Percentiles rank a stretch among this genome's conserved stretches.
Conservation (phyloP, 2,329 filamentous ascomycete species). For the Ascochyta lentis region DNA sequence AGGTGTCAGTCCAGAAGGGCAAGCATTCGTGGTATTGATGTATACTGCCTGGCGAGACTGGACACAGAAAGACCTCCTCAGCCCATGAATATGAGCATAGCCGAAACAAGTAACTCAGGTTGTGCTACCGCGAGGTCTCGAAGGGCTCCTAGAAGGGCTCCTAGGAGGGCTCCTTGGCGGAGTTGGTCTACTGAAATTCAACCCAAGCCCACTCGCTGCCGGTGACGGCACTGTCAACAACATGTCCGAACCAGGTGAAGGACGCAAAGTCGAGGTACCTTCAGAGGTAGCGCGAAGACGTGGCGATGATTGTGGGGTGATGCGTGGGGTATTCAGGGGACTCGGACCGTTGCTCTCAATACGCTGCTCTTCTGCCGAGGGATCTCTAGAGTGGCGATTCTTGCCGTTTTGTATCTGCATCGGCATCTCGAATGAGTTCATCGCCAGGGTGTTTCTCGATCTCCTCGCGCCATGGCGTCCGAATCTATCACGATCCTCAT, state of each 20-base stretch:
- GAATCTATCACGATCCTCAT: slow-evolving; percentile 32
- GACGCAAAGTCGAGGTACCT: background rate
- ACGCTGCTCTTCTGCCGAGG: slow-evolving; percentile 22
- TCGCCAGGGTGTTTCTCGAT: slow-evolving; percentile 16
- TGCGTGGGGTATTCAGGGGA: background rate
- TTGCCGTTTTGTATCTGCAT: background rate
- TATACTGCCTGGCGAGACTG: slow-evolving; percentile 54
- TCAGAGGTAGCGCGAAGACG: slow-evolving; percentile 1
- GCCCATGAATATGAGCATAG: background rate
- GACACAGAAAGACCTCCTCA: background rate
- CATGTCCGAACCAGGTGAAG: background rate
- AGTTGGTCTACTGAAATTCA: slow-evolving; percentile 8
- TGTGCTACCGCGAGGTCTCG: background rate
- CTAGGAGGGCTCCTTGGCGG: slow-evolving; percentile 13
- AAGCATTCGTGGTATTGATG: slow-evolving; percentile 54
- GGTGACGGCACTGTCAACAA: slow-evolving; percentile 15
- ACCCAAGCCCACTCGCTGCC: slow-evolving; percentile 9
- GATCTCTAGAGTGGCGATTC: slow-evolving; percentile 16
- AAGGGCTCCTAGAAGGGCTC: slow-evolving; percentile 11
- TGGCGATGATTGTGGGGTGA: slow-evolving; percentile 3
- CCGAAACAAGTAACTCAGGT: background rate
- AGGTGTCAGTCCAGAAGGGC: slow-evolving; percentile 51
- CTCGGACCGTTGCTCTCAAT: slow-evolving; percentile 21
- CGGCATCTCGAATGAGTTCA: slow-evolving; percentile 3
- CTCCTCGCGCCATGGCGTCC: slow-evolving; percentile 9